Evolutionary conservation across 176 grass and related monocot genomes (phyloP).

Genomic region (Secale cereale): DNA sequence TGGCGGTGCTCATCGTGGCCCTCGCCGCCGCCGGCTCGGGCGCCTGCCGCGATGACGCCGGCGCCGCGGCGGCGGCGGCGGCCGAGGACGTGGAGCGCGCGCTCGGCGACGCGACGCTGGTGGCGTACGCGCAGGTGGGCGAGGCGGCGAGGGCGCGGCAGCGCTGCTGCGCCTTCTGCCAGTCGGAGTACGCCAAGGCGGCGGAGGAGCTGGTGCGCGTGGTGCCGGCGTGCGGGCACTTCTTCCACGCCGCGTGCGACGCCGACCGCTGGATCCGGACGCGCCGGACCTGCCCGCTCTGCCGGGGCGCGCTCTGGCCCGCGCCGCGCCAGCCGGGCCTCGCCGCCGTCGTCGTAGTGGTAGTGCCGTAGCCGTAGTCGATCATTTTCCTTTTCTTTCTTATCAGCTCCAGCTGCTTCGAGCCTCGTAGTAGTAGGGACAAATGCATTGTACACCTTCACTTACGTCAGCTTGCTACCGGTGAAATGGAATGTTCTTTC

Average conservation of each 20-base stretch:
- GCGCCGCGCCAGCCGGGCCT: background rate
- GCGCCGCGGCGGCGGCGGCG: too few species aligned
- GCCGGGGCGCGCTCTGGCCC: constrained; percentile 18
- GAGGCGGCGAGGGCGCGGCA: background rate
- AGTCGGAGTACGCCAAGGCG: constrained; percentile 4
- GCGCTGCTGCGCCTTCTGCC: constrained; percentile 11
- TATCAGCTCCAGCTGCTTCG: too few species aligned
- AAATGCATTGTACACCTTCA: background rate
- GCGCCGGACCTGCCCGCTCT: constrained; percentile 11
- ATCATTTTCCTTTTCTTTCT: background rate
- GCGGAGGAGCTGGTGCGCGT: constrained; percentile 20
- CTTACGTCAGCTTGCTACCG: background rate
- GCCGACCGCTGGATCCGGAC: constrained; percentile 37
- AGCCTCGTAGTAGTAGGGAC: background rate
- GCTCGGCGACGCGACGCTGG: background rate
- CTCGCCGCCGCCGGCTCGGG: background rate
- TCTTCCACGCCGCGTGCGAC: constrained; percentile 36
- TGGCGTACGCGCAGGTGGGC: constrained; percentile 13
- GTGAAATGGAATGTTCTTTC: background rate
- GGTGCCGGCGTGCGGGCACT: constrained; percentile 44
- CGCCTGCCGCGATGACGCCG: background rate
- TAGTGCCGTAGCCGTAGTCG: background rate
- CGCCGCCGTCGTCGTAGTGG: background rate
- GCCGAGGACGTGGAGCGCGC: constrained; percentile 26
- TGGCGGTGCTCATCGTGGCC: constrained; percentile 29